These are phyloP conservation scores for Linum tenue DNA, from an alignment of 345 rosid genomes.

Conservation along the genomic window DNA sequence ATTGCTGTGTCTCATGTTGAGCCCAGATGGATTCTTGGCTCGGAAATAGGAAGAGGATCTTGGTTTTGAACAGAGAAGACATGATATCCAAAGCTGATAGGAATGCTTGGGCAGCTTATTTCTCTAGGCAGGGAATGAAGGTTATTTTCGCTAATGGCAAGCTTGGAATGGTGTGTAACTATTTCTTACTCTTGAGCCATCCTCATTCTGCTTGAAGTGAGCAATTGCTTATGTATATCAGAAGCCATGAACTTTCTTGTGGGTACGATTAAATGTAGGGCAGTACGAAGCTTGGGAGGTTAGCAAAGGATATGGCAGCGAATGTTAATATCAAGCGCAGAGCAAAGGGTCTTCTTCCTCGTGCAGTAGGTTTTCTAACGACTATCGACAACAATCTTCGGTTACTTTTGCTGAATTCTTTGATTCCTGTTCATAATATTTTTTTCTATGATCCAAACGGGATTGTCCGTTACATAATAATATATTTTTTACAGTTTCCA, in stretches of 20 bases:
- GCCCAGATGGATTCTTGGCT: conserved; percentile 86
- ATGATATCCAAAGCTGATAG: conserved; percentile 80
- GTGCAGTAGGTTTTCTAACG: conserved; percentile 39
- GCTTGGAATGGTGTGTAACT: conserved; percentile 57
- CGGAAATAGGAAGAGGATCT: conserved; percentile 77
- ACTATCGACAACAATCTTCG: neutral
- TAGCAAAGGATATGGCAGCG: conserved; percentile 63
- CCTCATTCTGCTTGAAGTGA: neutral
- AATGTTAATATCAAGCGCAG: conserved; percentile 71
- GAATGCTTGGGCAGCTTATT: conserved; percentile 91
- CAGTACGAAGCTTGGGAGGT: conserved; percentile 60
- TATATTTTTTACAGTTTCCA: no score
- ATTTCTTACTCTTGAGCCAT: neutral
- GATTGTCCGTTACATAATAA: neutral
- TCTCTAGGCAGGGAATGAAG: conserved; percentile 63
- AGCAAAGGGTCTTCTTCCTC: conserved; percentile 86
- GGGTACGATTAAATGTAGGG: conserved; percentile 37
- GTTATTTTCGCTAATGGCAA: conserved; percentile 73
- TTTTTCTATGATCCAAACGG: neutral
- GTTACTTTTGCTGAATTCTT: neutral
- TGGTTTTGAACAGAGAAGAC: conserved; percentile 89
- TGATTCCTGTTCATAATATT: neutral
- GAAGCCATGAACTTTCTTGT: neutral
- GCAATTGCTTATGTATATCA: neutral
- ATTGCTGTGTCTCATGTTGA: conserved; percentile 1